A percentile compares a stretch with the other conserved stretches of the same genome.
These are phyloP conservation scores for Saturnispora hagleri DNA, from an alignment of 805 yeast genomes.

Conservation along the genomic window DNA sequence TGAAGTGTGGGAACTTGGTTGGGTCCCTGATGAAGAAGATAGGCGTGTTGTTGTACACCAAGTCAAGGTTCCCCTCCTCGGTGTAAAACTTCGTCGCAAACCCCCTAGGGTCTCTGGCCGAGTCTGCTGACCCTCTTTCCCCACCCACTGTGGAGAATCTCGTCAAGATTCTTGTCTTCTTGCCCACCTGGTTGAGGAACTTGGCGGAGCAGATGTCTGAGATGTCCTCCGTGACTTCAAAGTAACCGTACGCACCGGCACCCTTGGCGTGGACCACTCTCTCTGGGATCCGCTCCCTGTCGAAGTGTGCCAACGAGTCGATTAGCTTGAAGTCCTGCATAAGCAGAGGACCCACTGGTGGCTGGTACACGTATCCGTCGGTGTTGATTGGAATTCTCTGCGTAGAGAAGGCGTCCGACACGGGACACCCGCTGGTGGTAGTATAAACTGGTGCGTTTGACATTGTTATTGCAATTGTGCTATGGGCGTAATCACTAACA, in stretches of 20 bases:
- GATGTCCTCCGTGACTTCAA: constrained; percentile 82
- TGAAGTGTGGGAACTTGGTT: constrained; percentile 76
- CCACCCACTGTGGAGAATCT: constrained; percentile 88
- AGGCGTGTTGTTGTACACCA: constrained; percentile 82
- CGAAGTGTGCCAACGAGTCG: constrained; percentile 79
- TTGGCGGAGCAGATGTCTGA: constrained; percentile 61
- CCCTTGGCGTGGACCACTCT: constrained; percentile 93
- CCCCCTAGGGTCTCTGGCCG: constrained; percentile 85
- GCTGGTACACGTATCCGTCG: constrained; percentile 20
- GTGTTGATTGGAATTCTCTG: constrained; percentile 59
- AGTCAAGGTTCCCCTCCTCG: constrained; percentile 75
- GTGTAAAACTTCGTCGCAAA: constrained; percentile 74
- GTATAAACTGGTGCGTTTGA: constrained; percentile 50
- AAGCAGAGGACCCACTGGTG: constrained; percentile 57
- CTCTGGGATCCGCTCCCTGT: constrained; percentile 85
- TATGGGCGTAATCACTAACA: not conserved
- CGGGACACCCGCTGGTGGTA: constrained; percentile 70
- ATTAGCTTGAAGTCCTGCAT: constrained; percentile 75
- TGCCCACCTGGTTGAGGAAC: constrained; percentile 67
- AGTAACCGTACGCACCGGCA: constrained; percentile 81
- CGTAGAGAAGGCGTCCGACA: constrained; percentile 65
- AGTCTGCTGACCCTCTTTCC: constrained; percentile 71
- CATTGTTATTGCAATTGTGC: constrained; percentile 14
- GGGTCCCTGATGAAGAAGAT: constrained; percentile 81
- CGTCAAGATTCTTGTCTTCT: constrained; percentile 62